phyloP scores from a whole-genome alignment of 139 green algal genomes.

The Nannochloris sp. region DNA sequence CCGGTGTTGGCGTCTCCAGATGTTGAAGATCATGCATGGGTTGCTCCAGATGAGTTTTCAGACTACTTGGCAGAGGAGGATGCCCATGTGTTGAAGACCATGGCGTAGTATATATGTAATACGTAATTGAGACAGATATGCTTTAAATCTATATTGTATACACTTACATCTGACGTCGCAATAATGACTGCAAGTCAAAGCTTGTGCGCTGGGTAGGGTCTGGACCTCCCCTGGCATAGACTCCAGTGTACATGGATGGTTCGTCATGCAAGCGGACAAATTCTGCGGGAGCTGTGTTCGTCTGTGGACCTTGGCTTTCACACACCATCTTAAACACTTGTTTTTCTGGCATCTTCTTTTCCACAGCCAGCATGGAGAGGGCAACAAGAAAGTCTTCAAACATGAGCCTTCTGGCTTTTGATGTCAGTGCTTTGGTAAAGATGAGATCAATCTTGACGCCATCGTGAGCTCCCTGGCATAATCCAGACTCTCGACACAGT shows the following conservation, averaged over 20 bases:
- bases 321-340: neutral
- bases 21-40: conserved; percentile 24
- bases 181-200: neutral
- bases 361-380: conserved; percentile 2
- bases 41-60: conserved; percentile 31
- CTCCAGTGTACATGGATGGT: neutral
- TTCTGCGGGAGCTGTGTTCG: neutral
- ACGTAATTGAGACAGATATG: no score
- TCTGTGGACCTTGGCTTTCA: neutral
- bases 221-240: neutral
- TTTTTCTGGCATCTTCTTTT: neutral
- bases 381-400: conserved; percentile 11
- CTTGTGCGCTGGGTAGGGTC: neutral
- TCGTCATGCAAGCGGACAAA: conserved; percentile 1
- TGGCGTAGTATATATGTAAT: neutral
- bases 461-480: neutral
- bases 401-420: neutral
- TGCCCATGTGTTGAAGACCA: neutral
- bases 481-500: neutral
- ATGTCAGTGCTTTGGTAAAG: conserved; percentile 3
- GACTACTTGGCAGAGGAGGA: conserved; percentile 25
- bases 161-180: neutral
- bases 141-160: no score
- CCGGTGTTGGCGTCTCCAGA: neutral
- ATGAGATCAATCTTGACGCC: neutral